Conservation (phyloP, 768 basidiomycete species). For the Kwoniella botswanensis region DNA sequence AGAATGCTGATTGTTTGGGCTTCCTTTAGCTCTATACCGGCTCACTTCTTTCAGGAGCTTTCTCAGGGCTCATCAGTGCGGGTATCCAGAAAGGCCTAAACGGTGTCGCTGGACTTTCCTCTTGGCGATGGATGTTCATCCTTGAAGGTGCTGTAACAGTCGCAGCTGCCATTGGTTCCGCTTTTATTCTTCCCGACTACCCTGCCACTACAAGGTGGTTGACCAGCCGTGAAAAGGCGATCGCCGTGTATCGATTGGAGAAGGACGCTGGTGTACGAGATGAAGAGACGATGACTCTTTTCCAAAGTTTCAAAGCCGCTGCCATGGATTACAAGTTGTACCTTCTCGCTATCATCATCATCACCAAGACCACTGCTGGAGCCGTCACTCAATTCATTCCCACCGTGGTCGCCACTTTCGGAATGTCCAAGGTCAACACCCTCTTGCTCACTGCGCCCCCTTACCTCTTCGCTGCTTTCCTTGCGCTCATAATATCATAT, state of each 20-base stretch:
- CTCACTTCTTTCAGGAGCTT: slow-evolving; percentile 43
- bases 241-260: slow-evolving; percentile 37
- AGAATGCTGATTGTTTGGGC: no score
- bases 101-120: slow-evolving; percentile 68
- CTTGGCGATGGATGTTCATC: slow-evolving; percentile 69
- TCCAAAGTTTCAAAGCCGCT: slow-evolving; percentile 35
- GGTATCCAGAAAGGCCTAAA: slow-evolving; percentile 76
- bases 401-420: slow-evolving; percentile 46
- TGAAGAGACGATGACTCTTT: slow-evolving; percentile 31
- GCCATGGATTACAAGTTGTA: slow-evolving; percentile 42
- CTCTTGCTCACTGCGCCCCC: slow-evolving; percentile 49
- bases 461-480: slow-evolving; percentile 42
- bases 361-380: slow-evolving; percentile 49
- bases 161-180: slow-evolving; percentile 20
- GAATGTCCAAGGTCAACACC: slow-evolving; percentile 33
- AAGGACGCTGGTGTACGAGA: slow-evolving; percentile 37
- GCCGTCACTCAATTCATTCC: slow-evolving; percentile 49
- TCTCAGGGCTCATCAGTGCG: slow-evolving; percentile 67
- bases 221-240: slow-evolving; percentile 19
- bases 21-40: slow-evolving; percentile 27
- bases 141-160: slow-evolving; percentile 34
- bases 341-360: slow-evolving; percentile 43
- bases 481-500: slow-evolving; percentile 36
- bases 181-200: slow-evolving; percentile 37
- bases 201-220: slow-evolving; percentile 41